Conservation (phyloP, 164 flowering plant genomes). For the Tetracentron sinense region DNA sequence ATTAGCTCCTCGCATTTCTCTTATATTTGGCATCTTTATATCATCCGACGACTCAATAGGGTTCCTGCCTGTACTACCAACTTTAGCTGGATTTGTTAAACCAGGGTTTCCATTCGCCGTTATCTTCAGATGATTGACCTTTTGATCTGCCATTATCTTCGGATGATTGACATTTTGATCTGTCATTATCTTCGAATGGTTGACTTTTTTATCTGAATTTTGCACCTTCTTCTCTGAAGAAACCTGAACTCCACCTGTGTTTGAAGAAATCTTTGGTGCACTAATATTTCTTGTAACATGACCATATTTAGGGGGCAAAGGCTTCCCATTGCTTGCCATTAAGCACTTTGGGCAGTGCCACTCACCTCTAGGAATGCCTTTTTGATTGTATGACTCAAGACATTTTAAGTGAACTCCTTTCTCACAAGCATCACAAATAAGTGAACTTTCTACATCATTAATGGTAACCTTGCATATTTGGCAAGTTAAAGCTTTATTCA, state of each 20-base stretch:
- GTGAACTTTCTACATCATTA: conserved; percentile 65
- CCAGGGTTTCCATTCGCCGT: conserved; percentile 37
- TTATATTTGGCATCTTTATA: conserved; percentile 18
- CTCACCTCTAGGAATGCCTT: conserved; percentile 69
- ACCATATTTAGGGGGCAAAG: conserved; percentile 93
- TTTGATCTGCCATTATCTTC: conserved; percentile 14
- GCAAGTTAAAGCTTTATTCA: conserved; percentile 73
- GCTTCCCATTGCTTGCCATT: conserved; percentile 66
- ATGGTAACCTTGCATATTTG: conserved; percentile 58
- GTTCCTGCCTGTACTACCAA: conserved; percentile 15
- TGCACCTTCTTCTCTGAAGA: conserved; percentile 44
- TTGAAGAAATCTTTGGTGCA: conserved; percentile 38
- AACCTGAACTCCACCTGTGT: conserved; percentile 30
- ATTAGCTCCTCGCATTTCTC: conserved; percentile 21
- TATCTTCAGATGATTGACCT: conserved; percentile 35
- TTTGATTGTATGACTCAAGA: conserved; percentile 54
- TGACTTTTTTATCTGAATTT: conserved; percentile 37
- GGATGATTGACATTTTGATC: conserved; percentile 38
- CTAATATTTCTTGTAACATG: conserved; percentile 65
- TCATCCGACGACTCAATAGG: conserved; percentile 21
- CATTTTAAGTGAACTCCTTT: conserved; percentile 82
- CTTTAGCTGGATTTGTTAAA: conserved; percentile 21
- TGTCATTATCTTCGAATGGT: too few relatives aligned
- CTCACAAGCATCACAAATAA: conserved; percentile 94
- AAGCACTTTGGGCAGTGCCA: conserved; percentile 89